These are phyloP conservation scores for Monilinia aucupariae DNA, from an alignment of 2,329 filamentous ascomycete genomes.

Conservation along the genomic window DNA sequence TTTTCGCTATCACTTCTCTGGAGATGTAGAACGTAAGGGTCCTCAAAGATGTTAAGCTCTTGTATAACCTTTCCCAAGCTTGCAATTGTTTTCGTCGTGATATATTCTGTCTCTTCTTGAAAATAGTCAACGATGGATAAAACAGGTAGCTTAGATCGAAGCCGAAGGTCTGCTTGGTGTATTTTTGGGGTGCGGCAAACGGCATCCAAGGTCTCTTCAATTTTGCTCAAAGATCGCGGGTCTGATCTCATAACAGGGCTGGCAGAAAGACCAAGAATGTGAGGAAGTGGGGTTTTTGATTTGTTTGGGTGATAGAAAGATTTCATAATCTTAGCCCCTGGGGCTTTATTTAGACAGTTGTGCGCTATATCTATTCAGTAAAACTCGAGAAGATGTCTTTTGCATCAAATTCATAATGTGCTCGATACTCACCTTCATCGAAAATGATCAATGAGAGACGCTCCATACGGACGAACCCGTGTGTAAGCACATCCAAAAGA, in stretches of 20 bases:
- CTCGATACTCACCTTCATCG: constrained; percentile 51
- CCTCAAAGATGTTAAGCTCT: constrained; percentile 50
- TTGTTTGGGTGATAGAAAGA: constrained; percentile 32
- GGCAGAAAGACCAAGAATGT: constrained; percentile 35
- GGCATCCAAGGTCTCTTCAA: constrained; percentile 53
- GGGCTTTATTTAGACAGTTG: constrained; percentile 32
- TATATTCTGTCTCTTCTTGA: not conserved
- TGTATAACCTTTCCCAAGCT: constrained; percentile 25
- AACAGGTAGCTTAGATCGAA: constrained; percentile 29
- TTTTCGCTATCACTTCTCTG: constrained; percentile 39
- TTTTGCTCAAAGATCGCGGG: constrained; percentile 25
- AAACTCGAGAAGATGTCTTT: not conserved
- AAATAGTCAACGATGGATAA: constrained; percentile 25
- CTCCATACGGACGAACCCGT: constrained; percentile 55
- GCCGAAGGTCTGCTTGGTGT: constrained; percentile 45
- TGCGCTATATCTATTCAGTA: constrained; percentile 28
- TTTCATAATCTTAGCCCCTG: constrained; percentile 33
- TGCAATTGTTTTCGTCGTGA: constrained; percentile 20
- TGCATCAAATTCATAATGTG: not conserved
- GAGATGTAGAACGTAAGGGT: constrained; percentile 54
- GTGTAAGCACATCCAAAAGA: constrained; percentile 54
- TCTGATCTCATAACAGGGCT: constrained; percentile 34
- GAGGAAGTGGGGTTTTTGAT: constrained; percentile 22
- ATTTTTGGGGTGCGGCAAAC: constrained; percentile 50
- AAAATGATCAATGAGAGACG: constrained; percentile 55